Base-by-base conservation (phyloP, 768 basidiomycete genomes). In the Obba rivulosa region DNA sequence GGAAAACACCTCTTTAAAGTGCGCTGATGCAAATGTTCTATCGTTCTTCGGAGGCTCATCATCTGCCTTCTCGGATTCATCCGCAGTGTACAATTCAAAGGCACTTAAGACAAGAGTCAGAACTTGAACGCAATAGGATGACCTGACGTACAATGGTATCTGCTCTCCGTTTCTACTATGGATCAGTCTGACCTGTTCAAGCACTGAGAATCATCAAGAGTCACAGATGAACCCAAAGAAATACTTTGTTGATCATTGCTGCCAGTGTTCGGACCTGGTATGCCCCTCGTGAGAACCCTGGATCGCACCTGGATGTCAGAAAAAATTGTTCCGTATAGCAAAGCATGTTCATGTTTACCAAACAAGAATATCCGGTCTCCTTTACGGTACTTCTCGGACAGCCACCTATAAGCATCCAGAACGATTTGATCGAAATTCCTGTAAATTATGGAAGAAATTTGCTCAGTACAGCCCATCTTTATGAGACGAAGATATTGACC, bases 211-310 rank as follows among this genome's bases (percentile, higher is more conserved):
- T 16, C 45, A 2, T 34, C 4, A 22, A 16, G 8, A 17, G 20
- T 4, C 13, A 45, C 4, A 16, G 28, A 25, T 14, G 18, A 18
- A 10, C 9, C 11, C 23, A 31, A 9, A 11, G 0, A 10, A 43
- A 25, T 31, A 71, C 69, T 53, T 66, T 62, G 18, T 71, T 47
- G 11, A 73, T 62, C 72, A 74, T 73, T 9, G 62, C 73, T 0
- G 71, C 69, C 8, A 72, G 62, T 2, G 66, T 66, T 9, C 73
- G 63, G 0, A 68, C 70, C 45, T 69, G 66, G 50, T 70, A 71
- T 24, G 70, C 69, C 20, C 75, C 74, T 23, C 75, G 64, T 22
- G 73, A 74, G 50, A 76, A 76, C 22, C 66, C 66, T 67, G 24
- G 0, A 44, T 16, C 13, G 14, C 10, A 16, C 3, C 17, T 17